Evolutionary conservation across 345 rosid genomes (phyloP), one percentile per base, ranked within the genome.

Genomic region (Lepidium africanum): DNA sequence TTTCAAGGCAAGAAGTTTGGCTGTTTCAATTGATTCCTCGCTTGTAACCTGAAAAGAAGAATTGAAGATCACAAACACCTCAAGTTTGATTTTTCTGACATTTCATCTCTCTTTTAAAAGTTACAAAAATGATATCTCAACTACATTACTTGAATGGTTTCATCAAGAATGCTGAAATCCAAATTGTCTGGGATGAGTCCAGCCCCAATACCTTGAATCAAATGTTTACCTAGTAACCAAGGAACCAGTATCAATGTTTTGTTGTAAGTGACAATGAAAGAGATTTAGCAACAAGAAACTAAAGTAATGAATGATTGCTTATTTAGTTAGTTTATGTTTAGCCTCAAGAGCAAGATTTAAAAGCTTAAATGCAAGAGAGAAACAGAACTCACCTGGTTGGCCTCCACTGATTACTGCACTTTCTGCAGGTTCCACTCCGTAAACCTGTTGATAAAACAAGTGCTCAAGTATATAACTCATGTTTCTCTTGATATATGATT

Each of bases 131-230:
- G 6, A 12, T 47, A 43, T 10, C 42, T 65, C 7, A 59, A 61
- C 15, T 66, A 69, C 77, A 56, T 72, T 67, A 79, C 87, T 30
- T 69, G 78, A 58, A 81, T 38, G 46, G 74, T 64, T 74, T 63
- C 85, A 75, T 79, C 85, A 35, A 83, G 59, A 36, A 79, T 32
- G 40, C 21, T 72, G 40, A 79, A 59, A 69, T 81, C 84, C 69
- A 81, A 19, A 8, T 81, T 67, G 23, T 59, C 57, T 3, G 84
- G 80, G 51, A 81, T 27, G 46, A 74, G 21, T 30, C 81, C 85
- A 48, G 79, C 46, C 4, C 87, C 87, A 47, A 83, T 77, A 13
- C 87, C 85, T 63, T 77, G 81, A 55, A 83, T 83, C 75, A 68
- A 55, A 81, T 81, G 87, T 6, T 48, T 14, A 27, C 87, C 83